Evolutionary conservation across 331 rosid genomes (phyloP).

Genomic region (Prunus yedoensis): DNA sequence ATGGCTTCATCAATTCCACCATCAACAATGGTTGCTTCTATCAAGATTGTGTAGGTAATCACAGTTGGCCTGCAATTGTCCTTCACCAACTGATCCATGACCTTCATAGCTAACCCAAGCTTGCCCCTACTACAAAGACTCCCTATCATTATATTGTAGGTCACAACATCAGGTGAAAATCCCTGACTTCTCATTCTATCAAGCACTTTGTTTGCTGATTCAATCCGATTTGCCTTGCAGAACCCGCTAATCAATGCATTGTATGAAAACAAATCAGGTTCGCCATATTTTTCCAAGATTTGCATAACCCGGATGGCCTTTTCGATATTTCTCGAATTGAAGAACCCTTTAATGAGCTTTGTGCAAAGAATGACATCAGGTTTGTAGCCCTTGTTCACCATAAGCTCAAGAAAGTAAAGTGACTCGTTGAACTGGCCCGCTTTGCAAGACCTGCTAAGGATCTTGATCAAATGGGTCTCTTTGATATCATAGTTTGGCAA

Average conservation of each 20-base stretch:
- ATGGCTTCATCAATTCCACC: slow-evolving; percentile 65
- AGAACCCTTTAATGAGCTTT: slow-evolving; percentile 75
- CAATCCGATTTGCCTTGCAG: slow-evolving; percentile 60
- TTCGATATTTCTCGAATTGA: slow-evolving; percentile 50
- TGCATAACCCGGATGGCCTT: slow-evolving; percentile 76
- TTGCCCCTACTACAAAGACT: slow-evolving; percentile 69
- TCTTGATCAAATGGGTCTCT: slow-evolving; percentile 58
- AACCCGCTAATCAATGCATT: slow-evolving; percentile 78
- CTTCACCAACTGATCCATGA: slow-evolving; percentile 60
- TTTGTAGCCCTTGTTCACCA: slow-evolving; percentile 60
- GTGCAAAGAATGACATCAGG: slow-evolving; percentile 84
- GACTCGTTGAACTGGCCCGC: slow-evolving; percentile 71
- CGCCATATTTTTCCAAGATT: slow-evolving; percentile 68
- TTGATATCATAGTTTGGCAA: slow-evolving; percentile 34
- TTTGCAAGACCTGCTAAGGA: slow-evolving; percentile 64
- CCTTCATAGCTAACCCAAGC: slow-evolving; percentile 52
- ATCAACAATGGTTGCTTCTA: slow-evolving; percentile 66
- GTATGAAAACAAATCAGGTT: slow-evolving; percentile 77
- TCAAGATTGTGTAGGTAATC: slow-evolving; percentile 77
- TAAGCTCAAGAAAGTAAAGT: slow-evolving; percentile 61
- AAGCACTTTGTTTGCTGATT: slow-evolving; percentile 55
- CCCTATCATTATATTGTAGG: slow-evolving; percentile 81
- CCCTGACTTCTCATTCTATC: slow-evolving; percentile 71
- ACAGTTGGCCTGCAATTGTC: slow-evolving; percentile 73
- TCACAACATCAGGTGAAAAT: slow-evolving; percentile 65